These are phyloP conservation scores for Phytopythium helicoides DNA, from an alignment of 352 stramenopile genomes.

Conservation along the genomic window DNA sequence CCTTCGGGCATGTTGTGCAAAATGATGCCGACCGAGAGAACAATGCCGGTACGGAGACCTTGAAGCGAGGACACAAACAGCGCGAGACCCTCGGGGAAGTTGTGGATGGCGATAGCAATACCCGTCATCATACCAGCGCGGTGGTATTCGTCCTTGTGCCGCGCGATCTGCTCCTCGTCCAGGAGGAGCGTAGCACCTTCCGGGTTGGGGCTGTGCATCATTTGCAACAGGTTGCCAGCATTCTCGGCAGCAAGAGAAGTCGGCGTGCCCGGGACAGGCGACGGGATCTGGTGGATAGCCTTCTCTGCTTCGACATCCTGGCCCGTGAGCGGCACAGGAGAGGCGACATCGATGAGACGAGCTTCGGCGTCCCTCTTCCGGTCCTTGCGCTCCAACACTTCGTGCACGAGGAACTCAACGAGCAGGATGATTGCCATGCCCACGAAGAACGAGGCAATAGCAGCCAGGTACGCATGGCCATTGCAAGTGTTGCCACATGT, in stretches of 20 bases:
- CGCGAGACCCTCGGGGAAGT: conserved; percentile 96
- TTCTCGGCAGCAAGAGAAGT: conserved; percentile 13
- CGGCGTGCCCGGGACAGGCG: conserved; percentile 20
- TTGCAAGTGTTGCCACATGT: conserved; percentile 61
- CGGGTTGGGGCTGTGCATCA: conserved; percentile 22
- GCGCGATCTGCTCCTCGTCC: conserved; percentile 67
- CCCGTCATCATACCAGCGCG: conserved; percentile 91
- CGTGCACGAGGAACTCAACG: conserved; percentile 59
- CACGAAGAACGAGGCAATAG: conserved; percentile 41
- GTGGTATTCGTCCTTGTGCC: conserved; percentile 85
- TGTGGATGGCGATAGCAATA: conserved; percentile 64
- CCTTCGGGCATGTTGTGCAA: conserved; percentile 98
- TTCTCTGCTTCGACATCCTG: conserved; percentile 13
- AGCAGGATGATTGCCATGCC: conserved; percentile 58
- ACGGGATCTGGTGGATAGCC: conserved; percentile 18
- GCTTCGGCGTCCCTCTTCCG: conserved; percentile 6
- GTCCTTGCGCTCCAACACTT: conserved; percentile 24
- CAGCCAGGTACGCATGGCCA: conserved; percentile 50
- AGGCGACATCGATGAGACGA: conserved; percentile 10
- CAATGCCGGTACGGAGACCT: conserved; percentile 86
- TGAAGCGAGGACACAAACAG: conserved; percentile 94
- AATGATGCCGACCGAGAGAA: conserved; percentile 94
- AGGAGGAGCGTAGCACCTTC: conserved; percentile 15
- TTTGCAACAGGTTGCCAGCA: conserved; percentile 14
- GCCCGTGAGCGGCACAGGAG: conserved; percentile 2